These are phyloP conservation scores for Emericellopsis atlantica DNA, from an alignment of 2,329 filamentous ascomycete species.

Conservation along the genomic window DNA sequence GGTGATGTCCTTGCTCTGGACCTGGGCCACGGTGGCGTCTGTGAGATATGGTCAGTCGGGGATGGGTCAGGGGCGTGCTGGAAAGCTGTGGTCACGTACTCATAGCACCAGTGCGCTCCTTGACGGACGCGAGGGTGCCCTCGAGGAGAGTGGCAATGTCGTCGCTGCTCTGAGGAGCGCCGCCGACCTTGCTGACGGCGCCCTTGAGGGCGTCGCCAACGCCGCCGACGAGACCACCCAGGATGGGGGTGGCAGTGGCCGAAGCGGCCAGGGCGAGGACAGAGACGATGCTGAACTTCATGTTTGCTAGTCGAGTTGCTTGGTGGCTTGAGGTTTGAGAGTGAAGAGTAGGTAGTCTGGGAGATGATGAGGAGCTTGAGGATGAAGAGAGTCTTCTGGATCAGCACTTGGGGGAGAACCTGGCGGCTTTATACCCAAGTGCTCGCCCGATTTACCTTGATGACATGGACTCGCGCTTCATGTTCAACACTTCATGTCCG, in stretches of 20 bases:
- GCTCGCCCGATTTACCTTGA: no score
- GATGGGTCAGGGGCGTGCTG: background rate
- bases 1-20: slow-evolving; percentile 8
- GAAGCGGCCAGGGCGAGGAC: slow-evolving; percentile 1
- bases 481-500: no score
- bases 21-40: slow-evolving; percentile 4
- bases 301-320: background rate
- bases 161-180: background rate
- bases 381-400: no score
- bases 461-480: no score
- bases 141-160: slow-evolving; percentile 2
- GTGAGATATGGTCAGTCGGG: background rate
- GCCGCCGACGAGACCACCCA: background rate
- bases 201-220: background rate
- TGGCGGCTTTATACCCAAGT: no score
- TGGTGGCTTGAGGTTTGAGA: no score
- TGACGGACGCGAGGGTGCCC: background rate
- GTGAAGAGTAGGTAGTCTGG: no score
- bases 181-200: background rate
- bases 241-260: slow-evolving; percentile 1
- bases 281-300: slow-evolving; percentile 2
- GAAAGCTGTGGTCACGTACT: background rate
- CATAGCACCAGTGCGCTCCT: slow-evolving; percentile 1
- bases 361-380: no score
- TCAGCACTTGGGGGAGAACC: no score